Base-by-base conservation (phyloP, 2,329 filamentous ascomycete species). In the Cercospora sp. region DNA sequence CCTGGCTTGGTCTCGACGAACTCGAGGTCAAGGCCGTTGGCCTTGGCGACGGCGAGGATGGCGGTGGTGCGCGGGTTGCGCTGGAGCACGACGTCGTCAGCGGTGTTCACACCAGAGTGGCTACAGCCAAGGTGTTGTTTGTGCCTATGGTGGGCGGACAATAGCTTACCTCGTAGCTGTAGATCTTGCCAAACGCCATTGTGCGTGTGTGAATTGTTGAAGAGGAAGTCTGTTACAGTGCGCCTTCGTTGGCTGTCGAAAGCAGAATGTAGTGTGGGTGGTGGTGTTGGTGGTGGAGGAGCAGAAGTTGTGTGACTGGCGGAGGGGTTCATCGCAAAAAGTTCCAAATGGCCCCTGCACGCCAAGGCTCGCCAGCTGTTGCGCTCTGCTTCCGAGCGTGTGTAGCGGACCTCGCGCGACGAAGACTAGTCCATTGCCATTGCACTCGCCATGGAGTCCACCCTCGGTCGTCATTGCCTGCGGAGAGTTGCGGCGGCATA, bases 21-120 rank as follows among this genome's bases (percentile, higher is more conserved):
- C 84, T 97, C 93, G 77, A 99, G 83, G 74, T 98, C 93, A 80
- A 99, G 88, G 81, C 91, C 90, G 85, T 98, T 98, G 85, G 93
- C 93, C 90, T 99, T 98, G 78, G 95, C 95, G 80, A 97, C 92
- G 78, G 92, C 94, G 82, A 90, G 89, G 83, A 97, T 91, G 81
- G 90, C 90, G 79, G 91, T 91, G 82, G 91, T 91, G 86, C 94
- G 94, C 83, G 91, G 86, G 88, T 97, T 97, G 81, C 87, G 88
- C 94, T 97, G 69, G 24, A 55, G 63, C 45, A 64, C 60, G 49
- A 67, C 69, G 57, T 58, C 61, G 37, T 62, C 61, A 30, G 59
- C 40, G 21, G 24, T 49, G 60, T 49, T 18, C 24, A n/a, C 28
- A 13, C 8, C 26, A 10, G 43, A 63, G 26, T 37, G 40, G 37